phyloP scores from a whole-genome alignment of 352 stramenopile genomes.

The Pythium volutum region DNA sequence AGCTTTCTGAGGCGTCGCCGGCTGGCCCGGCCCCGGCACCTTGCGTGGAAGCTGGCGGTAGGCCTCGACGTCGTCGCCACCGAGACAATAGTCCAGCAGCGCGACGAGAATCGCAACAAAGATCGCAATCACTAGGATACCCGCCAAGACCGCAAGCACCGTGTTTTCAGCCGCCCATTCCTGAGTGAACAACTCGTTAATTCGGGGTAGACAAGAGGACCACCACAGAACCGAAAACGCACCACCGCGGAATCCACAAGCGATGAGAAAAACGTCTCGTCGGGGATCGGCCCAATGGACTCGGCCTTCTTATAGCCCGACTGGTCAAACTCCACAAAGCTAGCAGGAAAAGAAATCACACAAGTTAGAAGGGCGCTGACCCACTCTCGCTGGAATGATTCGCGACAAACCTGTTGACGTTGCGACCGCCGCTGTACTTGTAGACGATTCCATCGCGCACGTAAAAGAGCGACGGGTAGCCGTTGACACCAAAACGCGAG shows the following conservation, averaged over 20 bases:
- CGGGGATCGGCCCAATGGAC: conserved; percentile 31
- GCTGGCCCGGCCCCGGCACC: conserved; percentile 19
- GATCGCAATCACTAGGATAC: conserved; percentile 34
- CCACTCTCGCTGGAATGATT: no score
- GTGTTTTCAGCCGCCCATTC: conserved; percentile 40
- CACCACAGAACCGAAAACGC: not conserved
- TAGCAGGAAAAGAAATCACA: not conserved
- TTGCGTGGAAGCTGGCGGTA: conserved; percentile 46
- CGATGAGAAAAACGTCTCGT: conserved; percentile 30
- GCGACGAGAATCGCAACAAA: conserved; percentile 38
- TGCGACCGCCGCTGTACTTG: conserved; percentile 71
- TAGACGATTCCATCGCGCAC: conserved; percentile 72
- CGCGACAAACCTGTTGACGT: conserved; percentile 51
- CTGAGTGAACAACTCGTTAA: conserved; percentile 2
- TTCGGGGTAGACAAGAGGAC: not conserved
- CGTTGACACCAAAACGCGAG: conserved; percentile 78
- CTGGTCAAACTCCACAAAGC: conserved; percentile 31
- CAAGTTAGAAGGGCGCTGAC: not conserved
- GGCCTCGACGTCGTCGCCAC: conserved; percentile 38
- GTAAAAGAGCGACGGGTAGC: conserved; percentile 79
- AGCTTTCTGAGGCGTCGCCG: conserved; percentile 22
- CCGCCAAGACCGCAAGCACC: conserved; percentile 29
- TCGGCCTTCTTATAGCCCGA: conserved; percentile 29
- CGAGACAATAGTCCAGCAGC: conserved; percentile 37
- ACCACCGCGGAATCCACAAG: conserved; percentile 24